Evolutionary conservation across 768 basidiomycete species (phyloP), one percentile per base, ranked within the genome.

Genomic region (Gymnopilus junonius): DNA sequence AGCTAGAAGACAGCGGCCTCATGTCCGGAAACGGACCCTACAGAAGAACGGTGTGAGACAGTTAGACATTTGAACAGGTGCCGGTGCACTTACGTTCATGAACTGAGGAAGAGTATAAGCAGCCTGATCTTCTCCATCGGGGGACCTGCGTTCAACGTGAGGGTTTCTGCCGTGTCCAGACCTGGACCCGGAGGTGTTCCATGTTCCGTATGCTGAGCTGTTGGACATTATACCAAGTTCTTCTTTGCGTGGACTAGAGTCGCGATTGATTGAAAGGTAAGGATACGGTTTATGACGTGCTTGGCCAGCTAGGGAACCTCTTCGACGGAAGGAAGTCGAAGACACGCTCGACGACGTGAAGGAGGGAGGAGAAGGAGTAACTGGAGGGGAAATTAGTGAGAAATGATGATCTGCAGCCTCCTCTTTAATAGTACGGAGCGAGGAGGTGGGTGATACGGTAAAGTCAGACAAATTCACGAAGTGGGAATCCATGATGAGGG

Each of bases 401-500:
- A 73, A 73, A 61, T 72, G 70, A 42, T 74, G 71, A 60, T 80
- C 77, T 55, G 60, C 57, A 58, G 73, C 65, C 72, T 85, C 83
- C 67, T 79, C 75, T 82, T 86, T 83, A 82, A 85, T 81, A 74
- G 48, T 71, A 71, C 61, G n/a, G 29, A 37, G 32, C 31, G 35
- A 37, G 23, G 23, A 40, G 14, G 31, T 55, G 15, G 37, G 35
- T 25, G 34, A 40, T 39, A 15, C 54, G 23, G 39, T 23, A 27
- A 55, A 55, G 23, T 55, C 57, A 65, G 71, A 66, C 48, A 61
- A 73, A 67, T 77, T 76, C 76, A 71, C 76, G 66, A 78, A 79
- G 69, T 68, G 69, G 64, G 70, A 70, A 70, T 75, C 72, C 79
- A 78, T 79, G 70, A 72, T 73, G 70, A 62, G 56, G 79, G 83